Evolutionary conservation across 768 basidiomycete species (phyloP).

Genomic region (Pulveroboletus sp.): DNA sequence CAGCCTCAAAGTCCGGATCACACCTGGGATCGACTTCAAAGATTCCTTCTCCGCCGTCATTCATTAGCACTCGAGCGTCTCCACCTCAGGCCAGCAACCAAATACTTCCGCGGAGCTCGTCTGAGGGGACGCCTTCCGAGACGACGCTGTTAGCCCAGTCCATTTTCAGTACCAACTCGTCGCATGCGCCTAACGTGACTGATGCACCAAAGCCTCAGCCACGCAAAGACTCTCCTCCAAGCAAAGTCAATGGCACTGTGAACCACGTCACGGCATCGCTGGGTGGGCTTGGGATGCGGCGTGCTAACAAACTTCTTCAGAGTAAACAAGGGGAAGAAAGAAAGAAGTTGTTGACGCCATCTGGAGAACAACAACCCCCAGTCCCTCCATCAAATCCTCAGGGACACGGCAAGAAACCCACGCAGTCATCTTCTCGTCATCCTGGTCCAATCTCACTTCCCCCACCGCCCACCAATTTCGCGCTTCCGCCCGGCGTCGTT

Average conservation of each 20-base stretch:
- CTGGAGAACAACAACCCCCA: constrained; percentile 18
- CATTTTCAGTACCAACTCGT: constrained; percentile 9
- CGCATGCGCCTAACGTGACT: constrained; percentile 4
- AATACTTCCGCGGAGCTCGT: constrained; percentile 3
- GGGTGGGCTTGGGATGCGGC: constrained; percentile 29
- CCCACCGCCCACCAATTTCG: constrained; percentile 51
- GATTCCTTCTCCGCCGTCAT: constrained; percentile 9
- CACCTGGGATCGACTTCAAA: constrained; percentile 9
- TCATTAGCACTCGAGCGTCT: constrained; percentile 3
- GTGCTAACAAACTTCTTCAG: constrained; percentile 25
- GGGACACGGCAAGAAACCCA: constrained; percentile 12
- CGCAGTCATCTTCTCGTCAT: constrained; percentile 41
- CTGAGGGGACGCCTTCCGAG: constrained; percentile 7
- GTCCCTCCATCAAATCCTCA: constrained; percentile 10
- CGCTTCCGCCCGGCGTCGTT: constrained; percentile 36
- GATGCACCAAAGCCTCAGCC: constrained; percentile 12
- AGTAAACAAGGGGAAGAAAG: constrained; percentile 24
- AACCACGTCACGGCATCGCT: constrained; percentile 21
- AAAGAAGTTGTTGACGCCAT: constrained; percentile 7
- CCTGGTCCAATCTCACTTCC: constrained; percentile 71
- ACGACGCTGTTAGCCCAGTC: constrained; percentile 12
- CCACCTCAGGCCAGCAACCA: constrained; percentile 3
- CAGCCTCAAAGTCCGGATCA: constrained; percentile 10
- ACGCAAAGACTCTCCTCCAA: constrained; percentile 7
- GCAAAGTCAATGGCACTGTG: constrained; percentile 16